Base-by-base conservation (phyloP, 495 filamentous ascomycete genomes). In the Astrothelium macrocarpum region DNA sequence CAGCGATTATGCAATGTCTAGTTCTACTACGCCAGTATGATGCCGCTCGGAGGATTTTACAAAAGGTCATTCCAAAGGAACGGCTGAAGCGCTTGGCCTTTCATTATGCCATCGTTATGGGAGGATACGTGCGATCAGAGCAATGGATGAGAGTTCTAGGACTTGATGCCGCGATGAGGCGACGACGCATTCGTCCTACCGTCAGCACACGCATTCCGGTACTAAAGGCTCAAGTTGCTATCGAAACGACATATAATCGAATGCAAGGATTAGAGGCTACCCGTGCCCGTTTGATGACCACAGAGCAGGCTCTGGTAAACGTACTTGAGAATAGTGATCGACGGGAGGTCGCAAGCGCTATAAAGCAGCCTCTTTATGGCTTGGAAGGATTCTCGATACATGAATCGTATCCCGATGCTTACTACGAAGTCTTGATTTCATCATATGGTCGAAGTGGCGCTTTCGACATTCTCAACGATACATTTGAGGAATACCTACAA, bases 41-140 rank as follows among this genome's bases (percentile, higher is more conserved):
- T 60, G 79, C 81, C 65, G 94, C 92, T 2, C 78, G 82, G 31
- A 77, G 77, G 53, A 84, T 94, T 43, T 76, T 97, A 32, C 72
- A 77, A 26, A 72, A 75, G 0, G 80, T 87, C 25, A 79, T 91
- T 68, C 79, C 76, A 64, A 75, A 82, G 23, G 77, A 79, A 7
- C 76, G 80, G 5, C 77, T 91, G 28, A 75, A 80, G 59, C 80
- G 84, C 2, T 86, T 82, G 0, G 78, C 82, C 14, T 79, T 87
- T 12, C 90, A 96, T 71, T 95, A 90, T 71, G 80, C 85, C n/a
- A 82, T 90, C 4, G 73, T 93, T 29, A 84, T 94, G 77, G 78
- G 81, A 29, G 89, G 85, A 2, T 89, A 82, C 66, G 70, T 87
- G 53, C 75, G 68, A 34, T 73, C 71, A 42, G 72, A 78, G 42